Evolutionary conservation across 2,329 filamentous ascomycete species (phyloP).

Genomic region (Macrophomina tecta): DNA sequence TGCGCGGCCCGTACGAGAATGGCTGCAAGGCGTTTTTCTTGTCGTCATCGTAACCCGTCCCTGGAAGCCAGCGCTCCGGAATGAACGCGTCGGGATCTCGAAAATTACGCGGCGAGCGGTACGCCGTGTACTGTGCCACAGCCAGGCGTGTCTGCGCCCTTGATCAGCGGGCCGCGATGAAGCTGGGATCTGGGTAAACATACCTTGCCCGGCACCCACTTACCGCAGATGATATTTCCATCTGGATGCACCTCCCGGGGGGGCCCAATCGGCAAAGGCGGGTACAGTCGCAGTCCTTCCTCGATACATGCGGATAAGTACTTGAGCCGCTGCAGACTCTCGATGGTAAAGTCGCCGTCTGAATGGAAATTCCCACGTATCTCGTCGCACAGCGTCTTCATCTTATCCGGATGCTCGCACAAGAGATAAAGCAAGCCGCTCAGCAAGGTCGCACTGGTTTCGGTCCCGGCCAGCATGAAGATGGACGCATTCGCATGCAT

Average conservation of each 20-base stretch:
- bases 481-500: conserved; percentile 47
- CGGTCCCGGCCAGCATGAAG: conserved; percentile 52
- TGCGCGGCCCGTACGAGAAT: conserved; percentile 52
- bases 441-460: conserved; percentile 52
- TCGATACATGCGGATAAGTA: conserved; percentile 50
- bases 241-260: conserved; percentile 42
- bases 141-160: conserved; percentile 16
- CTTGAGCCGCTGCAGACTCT: conserved; percentile 37
- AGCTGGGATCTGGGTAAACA: conserved; percentile 7
- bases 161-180: neutral
- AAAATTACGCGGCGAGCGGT: conserved; percentile 39
- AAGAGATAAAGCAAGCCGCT: conserved; percentile 47
- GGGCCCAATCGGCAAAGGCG: conserved; percentile 44
- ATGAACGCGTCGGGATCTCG: conserved; percentile 42
- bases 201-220: conserved; percentile 42
- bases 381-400: conserved; percentile 39
- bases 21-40: conserved; percentile 47
- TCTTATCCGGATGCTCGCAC: conserved; percentile 34
- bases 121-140: conserved; percentile 24
- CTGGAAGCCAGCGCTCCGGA: conserved; percentile 50
- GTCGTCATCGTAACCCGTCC: conserved; percentile 35
- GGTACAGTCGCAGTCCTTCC: conserved; percentile 51
- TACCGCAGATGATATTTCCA: conserved; percentile 46
- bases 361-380: conserved; percentile 36
- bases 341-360: conserved; percentile 45